These are phyloP conservation scores for Dioszegia crocea DNA, from an alignment of 768 basidiomycete genomes.

Conservation along the genomic window DNA sequence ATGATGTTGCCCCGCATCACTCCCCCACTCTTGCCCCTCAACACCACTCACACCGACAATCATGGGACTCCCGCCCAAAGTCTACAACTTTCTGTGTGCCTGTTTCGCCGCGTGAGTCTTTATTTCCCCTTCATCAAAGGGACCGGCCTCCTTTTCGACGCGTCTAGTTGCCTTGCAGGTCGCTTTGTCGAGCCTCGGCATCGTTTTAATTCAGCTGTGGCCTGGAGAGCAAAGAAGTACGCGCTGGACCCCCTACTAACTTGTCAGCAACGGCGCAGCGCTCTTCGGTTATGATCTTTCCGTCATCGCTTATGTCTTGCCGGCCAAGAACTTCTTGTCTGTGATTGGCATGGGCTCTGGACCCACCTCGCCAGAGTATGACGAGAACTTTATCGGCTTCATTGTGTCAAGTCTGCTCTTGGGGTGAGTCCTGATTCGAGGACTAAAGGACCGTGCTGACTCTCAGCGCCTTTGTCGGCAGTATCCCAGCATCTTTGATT, in stretches of 20 bases:
- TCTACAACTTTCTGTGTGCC: conserved; percentile 41
- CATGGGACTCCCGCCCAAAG: conserved; percentile 23
- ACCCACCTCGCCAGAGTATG: not conserved
- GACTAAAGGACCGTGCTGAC: not conserved
- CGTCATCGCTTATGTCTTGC: conserved; percentile 45
- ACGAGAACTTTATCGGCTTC: conserved; percentile 38
- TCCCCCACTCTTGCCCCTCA: not conserved
- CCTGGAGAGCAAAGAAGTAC: not conserved
- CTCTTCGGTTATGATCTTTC: conserved; percentile 45
- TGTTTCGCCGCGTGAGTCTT: conserved; percentile 37
- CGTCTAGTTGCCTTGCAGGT: too few species aligned
- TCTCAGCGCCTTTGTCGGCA: conserved; percentile 45
- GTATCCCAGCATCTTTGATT: conserved; percentile 29
- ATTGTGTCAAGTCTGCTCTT: conserved; percentile 41
- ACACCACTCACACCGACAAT: not conserved
- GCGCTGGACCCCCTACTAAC: not conserved
- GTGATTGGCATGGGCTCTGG: conserved; percentile 13
- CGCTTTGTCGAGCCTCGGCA: too few species aligned
- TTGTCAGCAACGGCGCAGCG: conserved; percentile 23
- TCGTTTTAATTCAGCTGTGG: too few species aligned
- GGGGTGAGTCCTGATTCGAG: conserved; percentile 18
- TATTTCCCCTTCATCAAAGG: too few species aligned
- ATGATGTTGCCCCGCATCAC: too few species aligned
- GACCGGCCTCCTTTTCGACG: too few species aligned
- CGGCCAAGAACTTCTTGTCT: conserved; percentile 30